Evolutionary conservation across 164 flowering plant genomes (phyloP).

Genomic region (Aristolochia contorta): DNA sequence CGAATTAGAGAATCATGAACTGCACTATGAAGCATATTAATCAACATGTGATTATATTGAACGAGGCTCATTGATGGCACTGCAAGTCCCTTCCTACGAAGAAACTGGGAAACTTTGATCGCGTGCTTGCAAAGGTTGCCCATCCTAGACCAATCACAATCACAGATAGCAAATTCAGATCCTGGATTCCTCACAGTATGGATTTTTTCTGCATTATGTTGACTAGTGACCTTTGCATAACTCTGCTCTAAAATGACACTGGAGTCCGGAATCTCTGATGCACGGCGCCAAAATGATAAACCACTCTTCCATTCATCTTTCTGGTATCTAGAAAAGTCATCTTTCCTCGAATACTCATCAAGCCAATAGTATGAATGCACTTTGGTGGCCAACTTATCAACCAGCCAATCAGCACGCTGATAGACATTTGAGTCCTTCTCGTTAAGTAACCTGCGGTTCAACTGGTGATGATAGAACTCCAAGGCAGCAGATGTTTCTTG

Average conservation of each 20-base stretch:
- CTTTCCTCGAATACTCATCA: conserved; percentile 70
- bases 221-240: conserved; percentile 52
- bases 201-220: conserved; percentile 26
- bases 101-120: conserved; percentile 40
- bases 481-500: conserved; percentile 79
- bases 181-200: conserved; percentile 72
- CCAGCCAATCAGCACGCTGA: conserved; percentile 89
- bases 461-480: conserved; percentile 81
- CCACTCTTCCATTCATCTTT: conserved; percentile 84
- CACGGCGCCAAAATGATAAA: conserved; percentile 71
- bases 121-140: conserved; percentile 90
- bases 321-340: conserved; percentile 66
- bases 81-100: conserved; percentile 33
- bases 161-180: conserved; percentile 66
- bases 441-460: conserved; percentile 64
- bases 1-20: conserved; percentile 77
- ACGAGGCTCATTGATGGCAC: conserved; percentile 51
- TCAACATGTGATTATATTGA: conserved; percentile 52
- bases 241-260: conserved; percentile 49
- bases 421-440: conserved; percentile 59
- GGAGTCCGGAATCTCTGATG: conserved; percentile 61
- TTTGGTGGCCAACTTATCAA: conserved; percentile 73
- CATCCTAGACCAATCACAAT: conserved; percentile 67
- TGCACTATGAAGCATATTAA: conserved; percentile 52
- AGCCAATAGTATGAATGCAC: conserved; percentile 95